A percentile compares a stretch with the other conserved stretches of the same genome.
Evolutionary conservation across 2,329 filamentous ascomycete species (phyloP).

Genomic region (Golovinomyces cichoracearum): DNA sequence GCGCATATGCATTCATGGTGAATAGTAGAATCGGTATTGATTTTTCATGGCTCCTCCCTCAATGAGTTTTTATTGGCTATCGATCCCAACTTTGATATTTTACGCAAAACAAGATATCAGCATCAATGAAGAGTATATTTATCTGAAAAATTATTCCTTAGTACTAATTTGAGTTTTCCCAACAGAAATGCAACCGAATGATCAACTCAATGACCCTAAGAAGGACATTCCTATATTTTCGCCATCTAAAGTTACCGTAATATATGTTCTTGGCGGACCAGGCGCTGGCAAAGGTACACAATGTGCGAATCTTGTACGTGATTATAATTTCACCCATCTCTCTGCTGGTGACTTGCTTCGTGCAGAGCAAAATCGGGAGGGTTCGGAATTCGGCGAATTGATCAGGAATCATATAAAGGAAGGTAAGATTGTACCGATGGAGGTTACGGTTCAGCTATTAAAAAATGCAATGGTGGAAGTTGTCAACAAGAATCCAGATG

Average conservation of each 20-base stretch:
- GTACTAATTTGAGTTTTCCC: conserved; percentile 3
- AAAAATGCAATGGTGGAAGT: conserved; percentile 72
- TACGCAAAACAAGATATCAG: no score
- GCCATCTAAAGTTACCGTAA: conserved; percentile 52
- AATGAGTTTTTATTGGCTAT: not conserved
- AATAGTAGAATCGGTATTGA: conserved; percentile 19
- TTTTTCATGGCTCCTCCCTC: not conserved
- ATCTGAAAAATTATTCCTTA: not conserved
- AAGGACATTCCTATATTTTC: conserved; percentile 46
- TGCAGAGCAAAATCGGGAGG: conserved; percentile 69
- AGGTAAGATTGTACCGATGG: conserved; percentile 93
- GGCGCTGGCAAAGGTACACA: conserved; percentile 94
- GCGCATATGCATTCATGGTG: conserved; percentile 25
- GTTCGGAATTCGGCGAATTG: conserved; percentile 70
- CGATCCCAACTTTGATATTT: no score
- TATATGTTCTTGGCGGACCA: conserved; percentile 90
- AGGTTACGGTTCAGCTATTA: conserved; percentile 77
- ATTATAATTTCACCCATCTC: conserved; percentile 81
- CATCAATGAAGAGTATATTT: no score
- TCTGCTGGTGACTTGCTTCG: conserved; percentile 82
- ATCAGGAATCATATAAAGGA: conserved; percentile 87
- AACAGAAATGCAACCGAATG: conserved; percentile 18
- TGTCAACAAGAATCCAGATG: conserved; percentile 24
- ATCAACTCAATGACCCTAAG: conserved; percentile 9
- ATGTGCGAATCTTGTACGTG: conserved; percentile 60